Conservation (phyloP, 371 early-diverging fungal species). For the Rhizopus sp. region DNA sequence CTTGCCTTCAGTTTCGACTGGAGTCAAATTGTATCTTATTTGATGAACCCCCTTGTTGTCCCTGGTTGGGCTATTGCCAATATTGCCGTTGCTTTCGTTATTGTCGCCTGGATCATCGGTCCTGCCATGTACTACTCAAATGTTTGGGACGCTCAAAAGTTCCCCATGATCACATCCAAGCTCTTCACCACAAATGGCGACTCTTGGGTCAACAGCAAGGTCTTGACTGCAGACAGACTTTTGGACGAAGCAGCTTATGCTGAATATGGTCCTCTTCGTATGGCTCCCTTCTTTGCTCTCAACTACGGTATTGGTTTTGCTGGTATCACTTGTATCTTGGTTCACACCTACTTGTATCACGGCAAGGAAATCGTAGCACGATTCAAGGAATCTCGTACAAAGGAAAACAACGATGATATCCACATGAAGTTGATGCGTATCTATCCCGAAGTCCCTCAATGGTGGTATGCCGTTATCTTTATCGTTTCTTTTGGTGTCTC, state of each 20-base stretch:
- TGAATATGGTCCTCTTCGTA: slow-evolving; percentile 72
- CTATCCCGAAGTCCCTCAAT: slow-evolving; percentile 73
- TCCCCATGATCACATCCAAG: slow-evolving; percentile 59
- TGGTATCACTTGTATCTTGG: slow-evolving; percentile 63
- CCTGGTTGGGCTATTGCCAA: slow-evolving; percentile 77
- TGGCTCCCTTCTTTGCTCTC: slow-evolving; percentile 58
- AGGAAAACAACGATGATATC: slow-evolving; percentile 58
- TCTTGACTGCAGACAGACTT: slow-evolving; percentile 55
- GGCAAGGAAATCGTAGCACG: slow-evolving; percentile 62
- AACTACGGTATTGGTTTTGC: slow-evolving; percentile 68
- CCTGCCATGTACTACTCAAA: slow-evolving; percentile 74
- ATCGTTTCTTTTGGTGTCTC: slow-evolving; percentile 43
- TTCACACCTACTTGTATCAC: slow-evolving; percentile 65
- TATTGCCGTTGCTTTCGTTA: slow-evolving; percentile 65
- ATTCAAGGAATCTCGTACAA: slow-evolving; percentile 56
- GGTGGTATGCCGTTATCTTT: slow-evolving; percentile 71
- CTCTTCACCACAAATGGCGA: slow-evolving; percentile 52
- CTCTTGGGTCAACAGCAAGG: slow-evolving; percentile 54
- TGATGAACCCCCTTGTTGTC: slow-evolving; percentile 69
- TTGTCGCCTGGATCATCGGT: slow-evolving; percentile 77
- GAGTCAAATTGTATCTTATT: slow-evolving; percentile 67
- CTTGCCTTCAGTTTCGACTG: slow-evolving; percentile 75
- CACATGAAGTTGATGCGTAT: slow-evolving; percentile 71
- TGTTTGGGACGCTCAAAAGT: slow-evolving; percentile 62
- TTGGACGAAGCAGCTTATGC: slow-evolving; percentile 66